Percentiles rank a stretch among this genome's conserved stretches.
phyloP scores from a whole-genome alignment of 1,284 basidiomycete species.

The Coniophora puteana region DNA sequence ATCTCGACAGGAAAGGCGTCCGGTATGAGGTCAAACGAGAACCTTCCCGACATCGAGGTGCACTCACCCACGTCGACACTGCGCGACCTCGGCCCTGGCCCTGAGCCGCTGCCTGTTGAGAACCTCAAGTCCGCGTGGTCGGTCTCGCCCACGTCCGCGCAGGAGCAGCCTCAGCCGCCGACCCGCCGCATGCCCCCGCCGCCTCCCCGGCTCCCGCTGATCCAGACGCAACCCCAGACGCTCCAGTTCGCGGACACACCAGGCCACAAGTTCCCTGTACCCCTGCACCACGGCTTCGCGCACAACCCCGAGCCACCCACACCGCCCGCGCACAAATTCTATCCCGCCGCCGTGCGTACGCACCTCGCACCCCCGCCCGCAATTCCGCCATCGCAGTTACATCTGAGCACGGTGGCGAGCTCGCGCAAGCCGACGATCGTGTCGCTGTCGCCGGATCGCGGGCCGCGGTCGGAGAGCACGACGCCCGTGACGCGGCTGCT shows the following conservation, averaged over 20 bases:
- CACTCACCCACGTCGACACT: slow-evolving; percentile 37
- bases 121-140: slow-evolving; percentile 19
- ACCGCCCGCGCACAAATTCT: slow-evolving; percentile 19
- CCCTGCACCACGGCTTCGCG: slow-evolving; percentile 53
- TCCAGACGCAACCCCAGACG: too few relatives aligned
- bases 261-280: slow-evolving; percentile 48
- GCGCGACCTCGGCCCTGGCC: slow-evolving; percentile 34
- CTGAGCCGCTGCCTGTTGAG: slow-evolving; percentile 25
- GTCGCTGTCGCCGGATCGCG: slow-evolving; percentile 4
- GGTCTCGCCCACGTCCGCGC: slow-evolving; percentile 17
- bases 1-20: slow-evolving; percentile 40
- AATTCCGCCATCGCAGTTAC: slow-evolving; percentile 8
- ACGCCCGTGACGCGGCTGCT: slow-evolving; percentile 44
- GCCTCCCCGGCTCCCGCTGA: too few relatives aligned
- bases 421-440: too few relatives aligned
- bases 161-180: slow-evolving; percentile 21
- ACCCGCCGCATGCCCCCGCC: background rate
- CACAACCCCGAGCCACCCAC: slow-evolving; percentile 17
- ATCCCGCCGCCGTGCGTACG: background rate
- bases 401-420: too few relatives aligned
- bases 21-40: slow-evolving; percentile 21
- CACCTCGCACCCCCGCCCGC: slow-evolving; percentile 5
- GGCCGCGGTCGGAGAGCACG: slow-evolving; percentile 18
- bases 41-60: slow-evolving; percentile 19
- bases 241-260: too few relatives aligned